phyloP scores from a whole-genome alignment of 129 eudicot genomes.

The Scalesia atractyloides region DNA sequence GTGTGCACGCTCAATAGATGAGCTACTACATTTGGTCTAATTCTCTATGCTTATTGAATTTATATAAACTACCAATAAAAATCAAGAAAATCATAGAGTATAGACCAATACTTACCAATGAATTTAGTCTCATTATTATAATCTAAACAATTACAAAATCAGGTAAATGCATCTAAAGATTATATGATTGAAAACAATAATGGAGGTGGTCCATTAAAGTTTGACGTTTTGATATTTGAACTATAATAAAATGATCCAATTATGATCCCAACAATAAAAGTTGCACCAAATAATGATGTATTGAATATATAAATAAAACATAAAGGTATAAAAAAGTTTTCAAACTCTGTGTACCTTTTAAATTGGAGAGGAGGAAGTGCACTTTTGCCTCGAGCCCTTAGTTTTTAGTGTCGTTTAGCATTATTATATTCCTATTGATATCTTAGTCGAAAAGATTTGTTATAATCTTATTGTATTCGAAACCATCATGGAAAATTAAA shows the following conservation, averaged over 20 bases:
- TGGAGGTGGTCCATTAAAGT: constrained; percentile 34
- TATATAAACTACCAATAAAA: too few species aligned
- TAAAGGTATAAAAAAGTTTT: constrained; percentile 16
- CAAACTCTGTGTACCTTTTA: constrained; percentile 29
- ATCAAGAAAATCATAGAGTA: too few species aligned
- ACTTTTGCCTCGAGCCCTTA: constrained; percentile 47
- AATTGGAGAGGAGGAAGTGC: constrained; percentile 29
- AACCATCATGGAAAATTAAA: constrained; percentile 4
- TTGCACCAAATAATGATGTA: constrained; percentile 35
- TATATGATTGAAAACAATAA: constrained; percentile 26
- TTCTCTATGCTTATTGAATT: too few species aligned
- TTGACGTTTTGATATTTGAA: constrained; percentile 13
- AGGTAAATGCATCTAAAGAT: constrained; percentile 14
- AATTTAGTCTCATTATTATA: constrained; percentile 28
- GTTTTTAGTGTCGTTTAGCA: constrained; percentile 25
- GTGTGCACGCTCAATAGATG: too few species aligned
- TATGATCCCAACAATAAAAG: constrained; percentile 36
- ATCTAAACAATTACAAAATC: not conserved
- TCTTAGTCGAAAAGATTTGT: constrained; percentile 38
- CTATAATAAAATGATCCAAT: constrained; percentile 24
- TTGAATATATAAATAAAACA: constrained; percentile 4
- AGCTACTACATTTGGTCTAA: too few species aligned
- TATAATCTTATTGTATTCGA: not conserved
- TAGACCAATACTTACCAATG: too few species aligned
- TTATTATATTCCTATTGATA: constrained; percentile 6